A percentile compares a stretch with the other conserved stretches of the same genome.
These are phyloP conservation scores for Geotrichum klebahnii DNA, from an alignment of 1,139 yeast genomes.

Conservation along the genomic window DNA sequence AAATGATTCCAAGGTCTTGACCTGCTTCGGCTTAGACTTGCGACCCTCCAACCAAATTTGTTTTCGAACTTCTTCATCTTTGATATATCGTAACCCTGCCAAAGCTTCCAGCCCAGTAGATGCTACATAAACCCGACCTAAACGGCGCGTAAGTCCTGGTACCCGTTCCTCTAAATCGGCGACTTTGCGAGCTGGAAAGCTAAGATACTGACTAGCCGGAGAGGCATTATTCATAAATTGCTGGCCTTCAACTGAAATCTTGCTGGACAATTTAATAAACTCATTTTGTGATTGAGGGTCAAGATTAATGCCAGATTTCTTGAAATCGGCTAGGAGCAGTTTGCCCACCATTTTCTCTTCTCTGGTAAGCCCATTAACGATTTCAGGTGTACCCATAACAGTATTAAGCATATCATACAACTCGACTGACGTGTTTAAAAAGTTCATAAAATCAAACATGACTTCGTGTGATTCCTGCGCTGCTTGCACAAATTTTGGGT, in stretches of 20 bases:
- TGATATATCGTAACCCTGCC: conserved; percentile 57
- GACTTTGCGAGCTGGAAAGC: conserved; percentile 37
- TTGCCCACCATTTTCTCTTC: conserved; percentile 86
- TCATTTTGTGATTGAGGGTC: conserved; percentile 56
- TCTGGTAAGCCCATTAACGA: conserved; percentile 45
- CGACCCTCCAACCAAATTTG: conserved; percentile 74
- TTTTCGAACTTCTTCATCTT: conserved; percentile 55
- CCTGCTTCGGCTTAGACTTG: conserved; percentile 50
- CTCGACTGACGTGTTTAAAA: conserved; percentile 77
- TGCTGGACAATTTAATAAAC: conserved; percentile 76
- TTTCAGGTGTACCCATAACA: conserved; percentile 48
- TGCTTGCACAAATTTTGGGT: conserved; percentile 60
- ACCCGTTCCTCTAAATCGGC: conserved; percentile 36
- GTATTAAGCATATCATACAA: conserved; percentile 57
- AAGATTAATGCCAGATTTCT: conserved; percentile 86
- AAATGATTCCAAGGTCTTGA: conserved; percentile 54
- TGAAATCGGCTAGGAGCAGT: conserved; percentile 76
- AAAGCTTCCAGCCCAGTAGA: conserved; percentile 66
- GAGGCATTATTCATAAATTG: conserved; percentile 57
- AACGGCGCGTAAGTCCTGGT: conserved; percentile 17
- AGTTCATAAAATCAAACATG: conserved; percentile 92
- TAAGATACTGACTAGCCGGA: conserved; percentile 37
- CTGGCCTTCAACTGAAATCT: conserved; percentile 79
- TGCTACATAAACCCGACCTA: conserved; percentile 52
- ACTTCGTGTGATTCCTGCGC: conserved; percentile 87